These are phyloP conservation scores for Pyropia haitanensis DNA, from an alignment of 23 red algal species.

Conservation along the genomic window DNA sequence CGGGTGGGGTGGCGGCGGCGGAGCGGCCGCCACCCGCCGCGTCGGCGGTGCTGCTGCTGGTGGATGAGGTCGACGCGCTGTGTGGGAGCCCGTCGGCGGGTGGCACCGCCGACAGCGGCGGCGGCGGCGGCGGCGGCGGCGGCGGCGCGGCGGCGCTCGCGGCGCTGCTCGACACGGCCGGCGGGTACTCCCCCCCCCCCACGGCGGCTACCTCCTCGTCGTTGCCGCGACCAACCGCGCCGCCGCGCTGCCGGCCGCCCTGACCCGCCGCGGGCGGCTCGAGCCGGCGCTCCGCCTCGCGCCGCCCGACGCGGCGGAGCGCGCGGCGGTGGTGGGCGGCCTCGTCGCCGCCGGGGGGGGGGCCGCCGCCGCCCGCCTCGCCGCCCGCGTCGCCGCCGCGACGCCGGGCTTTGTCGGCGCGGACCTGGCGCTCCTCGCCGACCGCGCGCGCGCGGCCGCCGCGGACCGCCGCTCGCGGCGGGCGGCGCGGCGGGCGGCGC, in stretches of 20 bases:
- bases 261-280: constrained; percentile 39
- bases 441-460: constrained; percentile 7
- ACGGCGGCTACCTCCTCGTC: constrained; percentile 18
- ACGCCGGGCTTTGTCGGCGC: constrained; percentile 68
- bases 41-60: constrained; percentile 13
- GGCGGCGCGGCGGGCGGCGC: constrained; percentile 31
- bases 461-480: constrained; percentile 38
- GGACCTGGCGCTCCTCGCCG: constrained; percentile 29
- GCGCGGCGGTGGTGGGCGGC: constrained; percentile 13
- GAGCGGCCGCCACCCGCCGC: no score
- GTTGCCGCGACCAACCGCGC: constrained; percentile 60
- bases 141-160: background rate
- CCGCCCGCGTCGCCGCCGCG: constrained; percentile 15
- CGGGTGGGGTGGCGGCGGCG: no score
- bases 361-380: constrained; percentile 2
- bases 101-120: background rate
- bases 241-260: constrained; percentile 11
- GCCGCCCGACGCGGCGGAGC: constrained; percentile 16
- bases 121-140: background rate
- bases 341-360: constrained; percentile 7
- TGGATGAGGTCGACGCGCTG: constrained; percentile 80
- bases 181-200: constrained; percentile 7
- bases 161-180: background rate
- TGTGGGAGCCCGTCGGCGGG: constrained; percentile 9
- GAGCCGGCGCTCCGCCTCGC: constrained; percentile 36